Evolutionary conservation across 208 protist species (phyloP), one percentile per base, ranked within the genome.

Genomic region (Leishmania braziliensis): DNA sequence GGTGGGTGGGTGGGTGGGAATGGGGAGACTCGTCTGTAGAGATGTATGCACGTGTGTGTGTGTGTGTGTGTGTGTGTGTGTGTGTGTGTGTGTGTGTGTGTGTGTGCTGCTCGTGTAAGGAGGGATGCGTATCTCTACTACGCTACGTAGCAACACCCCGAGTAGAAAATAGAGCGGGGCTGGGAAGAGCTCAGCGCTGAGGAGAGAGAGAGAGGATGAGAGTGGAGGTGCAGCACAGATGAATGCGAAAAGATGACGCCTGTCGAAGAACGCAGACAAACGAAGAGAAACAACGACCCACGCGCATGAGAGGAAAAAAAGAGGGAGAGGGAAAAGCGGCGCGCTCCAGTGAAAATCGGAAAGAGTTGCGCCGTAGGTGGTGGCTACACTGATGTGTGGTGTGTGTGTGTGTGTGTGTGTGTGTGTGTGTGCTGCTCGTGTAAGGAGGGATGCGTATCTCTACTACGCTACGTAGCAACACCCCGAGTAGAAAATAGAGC

Each of bases 261-360:
- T 39, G 36, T 2, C 26, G 74, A 50, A 48, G 33, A 29, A 62
- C 51, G 1, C 50, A 71, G 12, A 62, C 14, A 66, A 66, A 77
- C 50, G 39, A 77, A 81, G 63, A 60, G 72, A 74, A 70, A 71
- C 71, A 4, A 78, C 26, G 29, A 82, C 33, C 56, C 58, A 62
- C 46, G 16, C 62, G 26, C 46, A 29, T 51, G 36, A 56, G 36
- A 4, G 46, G 73, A 36, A 29, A 63, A 16, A 29, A 8, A 26
- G 23, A n/a, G 51, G 10, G 29, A 66, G 5, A 20, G 4, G 18
- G 29, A 18, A 51, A 54, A 60, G 46, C 6, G n/a, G 48, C 0
- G 71, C 51, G 33, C 60, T 26, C 23, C 23, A 36, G 29, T 4
- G 60, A 66, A 66, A 66, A 14, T n/a, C 12, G 12, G n/a, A 18